Evolutionary conservation across 345 rosid species (phyloP), one percentile per base, ranked within the genome.

Genomic region (Citrus trifoliata): DNA sequence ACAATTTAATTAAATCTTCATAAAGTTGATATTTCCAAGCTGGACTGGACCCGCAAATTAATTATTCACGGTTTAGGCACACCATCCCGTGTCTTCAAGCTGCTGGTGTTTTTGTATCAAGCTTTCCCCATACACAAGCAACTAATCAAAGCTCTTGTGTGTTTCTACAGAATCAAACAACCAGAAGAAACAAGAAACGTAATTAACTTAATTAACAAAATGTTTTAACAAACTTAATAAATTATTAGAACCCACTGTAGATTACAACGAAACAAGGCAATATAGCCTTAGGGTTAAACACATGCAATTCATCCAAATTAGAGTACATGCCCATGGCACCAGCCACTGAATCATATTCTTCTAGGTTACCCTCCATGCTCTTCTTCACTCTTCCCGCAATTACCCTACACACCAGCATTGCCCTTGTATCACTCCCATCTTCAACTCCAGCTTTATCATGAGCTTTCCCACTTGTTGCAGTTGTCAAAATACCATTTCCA

Each of bases 221-320:
- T 33, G 22, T 24, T 53, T 53, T 25, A 27, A 19, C 56, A 53
- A 30, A 74, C 38, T 25, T 12, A 64, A 56, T 21, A 25, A 53
- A 53, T 25, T 5, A 64, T 80, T 80, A 87, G 71, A 86, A 83
- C 6, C 93, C 89, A 27, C 86, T 70, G 25, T 92, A 92, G 85
- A 92, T 85, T 38, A 90, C 97, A 81, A 92, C 94, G 87, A 92
- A 92, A 79, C 94, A 92, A 82, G 97, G 97, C 85, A 92, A 82
- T 56, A 92, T 92, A 24, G 94, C 92, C 85, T 64, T 89, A 4
- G 88, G 88, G 75, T 92, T 88, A 65, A 88, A 89, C 71, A 90
- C 94, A 75, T 81, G 84, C 78, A 93, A 48, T 82, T 92, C 97
- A 73, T 90, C 97, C 70, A 90, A 78, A 71, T 89, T 88, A 10